Evolutionary conservation across 2,329 filamentous ascomycete genomes (phyloP).

Genomic region (Tolypocladium tundrense): DNA sequence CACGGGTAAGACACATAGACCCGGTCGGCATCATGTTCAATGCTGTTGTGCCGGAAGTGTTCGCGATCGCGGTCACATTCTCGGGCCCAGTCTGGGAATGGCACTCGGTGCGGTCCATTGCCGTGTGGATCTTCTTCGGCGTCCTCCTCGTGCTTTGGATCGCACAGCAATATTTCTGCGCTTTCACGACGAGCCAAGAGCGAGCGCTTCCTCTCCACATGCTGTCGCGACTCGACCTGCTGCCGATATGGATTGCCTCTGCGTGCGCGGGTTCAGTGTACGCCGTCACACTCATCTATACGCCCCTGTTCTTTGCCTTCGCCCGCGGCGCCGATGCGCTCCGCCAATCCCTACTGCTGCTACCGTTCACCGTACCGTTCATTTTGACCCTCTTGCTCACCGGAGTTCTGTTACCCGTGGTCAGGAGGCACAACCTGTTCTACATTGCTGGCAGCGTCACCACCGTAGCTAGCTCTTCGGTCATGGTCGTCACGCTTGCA

Average conservation of each 20-base stretch:
- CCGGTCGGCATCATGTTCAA: not conserved
- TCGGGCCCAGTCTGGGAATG: not conserved
- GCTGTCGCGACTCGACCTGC: slow-evolving; percentile 22
- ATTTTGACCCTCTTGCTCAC: slow-evolving; percentile 23
- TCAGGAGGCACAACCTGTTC: slow-evolving; percentile 5
- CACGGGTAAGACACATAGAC: not conserved
- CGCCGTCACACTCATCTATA: slow-evolving; percentile 38
- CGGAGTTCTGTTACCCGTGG: slow-evolving; percentile 25
- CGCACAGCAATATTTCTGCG: not conserved
- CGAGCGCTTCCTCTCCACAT: slow-evolving; percentile 34
- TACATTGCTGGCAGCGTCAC: not conserved
- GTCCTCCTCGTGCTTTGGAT: not conserved
- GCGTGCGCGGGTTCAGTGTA: slow-evolving; percentile 23
- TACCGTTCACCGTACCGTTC: slow-evolving; percentile 31
- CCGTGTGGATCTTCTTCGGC: not conserved
- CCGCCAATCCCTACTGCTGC: slow-evolving; percentile 27
- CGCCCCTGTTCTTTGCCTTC: slow-evolving; percentile 46
- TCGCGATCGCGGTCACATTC: not conserved
- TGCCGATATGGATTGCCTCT: slow-evolving; percentile 32
- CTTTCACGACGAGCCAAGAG: not conserved
- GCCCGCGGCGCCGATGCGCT: slow-evolving; percentile 29
- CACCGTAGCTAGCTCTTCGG: not conserved
- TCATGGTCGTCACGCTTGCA: not conserved
- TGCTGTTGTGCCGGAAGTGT: not conserved
- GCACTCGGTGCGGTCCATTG: not conserved